A percentile compares a stretch with the other conserved stretches of the same genome.
Conservation (phyloP, 305 asterid species). For the Ruellia speciosa region DNA sequence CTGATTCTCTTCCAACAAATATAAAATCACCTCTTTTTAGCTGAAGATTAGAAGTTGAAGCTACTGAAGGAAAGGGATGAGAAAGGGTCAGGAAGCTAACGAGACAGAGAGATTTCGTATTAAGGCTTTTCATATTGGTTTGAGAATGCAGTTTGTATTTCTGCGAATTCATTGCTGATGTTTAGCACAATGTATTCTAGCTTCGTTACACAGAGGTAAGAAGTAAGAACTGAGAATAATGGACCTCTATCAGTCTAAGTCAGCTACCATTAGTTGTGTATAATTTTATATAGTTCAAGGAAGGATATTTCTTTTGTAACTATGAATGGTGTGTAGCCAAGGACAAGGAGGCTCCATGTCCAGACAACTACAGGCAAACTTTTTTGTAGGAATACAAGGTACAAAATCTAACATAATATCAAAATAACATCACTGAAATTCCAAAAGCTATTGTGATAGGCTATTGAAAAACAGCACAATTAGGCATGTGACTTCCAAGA, state of each 20-base stretch:
- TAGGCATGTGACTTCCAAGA: neutral
- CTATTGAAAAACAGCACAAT: neutral
- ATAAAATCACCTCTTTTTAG: constrained; percentile 35
- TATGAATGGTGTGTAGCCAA: neutral
- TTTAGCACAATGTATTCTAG: no score
- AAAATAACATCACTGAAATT: no score
- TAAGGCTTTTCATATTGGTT: constrained; percentile 24
- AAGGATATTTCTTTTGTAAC: neutral
- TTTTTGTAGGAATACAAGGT: no score
- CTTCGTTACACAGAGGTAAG: neutral
- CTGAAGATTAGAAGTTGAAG: constrained; percentile 24
- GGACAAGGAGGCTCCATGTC: no score
- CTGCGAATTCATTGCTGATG: neutral
- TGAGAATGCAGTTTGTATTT: neutral
- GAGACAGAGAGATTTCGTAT: constrained; percentile 15
- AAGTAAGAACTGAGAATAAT: neutral
- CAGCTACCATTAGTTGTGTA: constrained; percentile 8
- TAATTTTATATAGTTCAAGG: no score
- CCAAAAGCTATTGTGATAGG: neutral
- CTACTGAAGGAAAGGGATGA: neutral
- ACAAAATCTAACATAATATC: no score
- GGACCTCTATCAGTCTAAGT: neutral
- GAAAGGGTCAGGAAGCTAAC: constrained; percentile 5
- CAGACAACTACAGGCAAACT: neutral
- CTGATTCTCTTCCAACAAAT: constrained; percentile 32